phyloP scores from a whole-genome alignment of 129 eudicot genomes.

The Logfia minima region DNA sequence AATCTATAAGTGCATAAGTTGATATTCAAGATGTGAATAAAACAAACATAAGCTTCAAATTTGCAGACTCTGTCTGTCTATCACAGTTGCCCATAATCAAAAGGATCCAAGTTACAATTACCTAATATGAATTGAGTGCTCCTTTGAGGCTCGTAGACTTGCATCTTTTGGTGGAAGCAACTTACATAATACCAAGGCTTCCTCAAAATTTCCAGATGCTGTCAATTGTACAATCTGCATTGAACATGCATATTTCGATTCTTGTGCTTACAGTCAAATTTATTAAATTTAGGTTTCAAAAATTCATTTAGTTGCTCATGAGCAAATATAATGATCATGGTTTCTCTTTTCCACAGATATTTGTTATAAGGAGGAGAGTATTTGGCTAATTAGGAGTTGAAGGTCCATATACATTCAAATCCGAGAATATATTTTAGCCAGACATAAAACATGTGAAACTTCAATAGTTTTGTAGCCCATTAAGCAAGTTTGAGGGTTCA shows the following conservation, averaged over 20 bases:
- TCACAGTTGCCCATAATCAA: constrained; percentile 9
- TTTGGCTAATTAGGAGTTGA: neutral
- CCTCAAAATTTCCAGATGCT: constrained; percentile 97
- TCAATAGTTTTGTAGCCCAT: neutral
- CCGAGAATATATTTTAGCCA: neutral
- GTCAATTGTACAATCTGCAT: constrained; percentile 94
- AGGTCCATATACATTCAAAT: neutral
- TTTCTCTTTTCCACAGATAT: neutral
- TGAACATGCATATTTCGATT: constrained; percentile 26
- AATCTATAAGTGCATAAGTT: neutral
- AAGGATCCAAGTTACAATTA: constrained; percentile 17
- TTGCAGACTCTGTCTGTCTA: constrained; percentile 10
- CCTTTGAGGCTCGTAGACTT: constrained; percentile 90
- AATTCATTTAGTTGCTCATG: constrained; percentile 5
- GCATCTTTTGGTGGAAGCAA: constrained; percentile 97
- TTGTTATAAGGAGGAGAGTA: neutral
- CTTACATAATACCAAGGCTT: constrained; percentile 92
- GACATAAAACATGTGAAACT: neutral
- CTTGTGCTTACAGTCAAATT: constrained; percentile 11
- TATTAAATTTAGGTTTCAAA: constrained; percentile 11
- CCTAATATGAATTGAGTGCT: constrained; percentile 97
- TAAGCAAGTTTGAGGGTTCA: neutral
- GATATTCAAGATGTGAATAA: constrained; percentile 16
- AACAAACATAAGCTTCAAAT: constrained; percentile 10
- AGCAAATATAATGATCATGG: neutral